Conservation (phyloP, 257 asterid species). For the Solanum pennellii region DNA sequence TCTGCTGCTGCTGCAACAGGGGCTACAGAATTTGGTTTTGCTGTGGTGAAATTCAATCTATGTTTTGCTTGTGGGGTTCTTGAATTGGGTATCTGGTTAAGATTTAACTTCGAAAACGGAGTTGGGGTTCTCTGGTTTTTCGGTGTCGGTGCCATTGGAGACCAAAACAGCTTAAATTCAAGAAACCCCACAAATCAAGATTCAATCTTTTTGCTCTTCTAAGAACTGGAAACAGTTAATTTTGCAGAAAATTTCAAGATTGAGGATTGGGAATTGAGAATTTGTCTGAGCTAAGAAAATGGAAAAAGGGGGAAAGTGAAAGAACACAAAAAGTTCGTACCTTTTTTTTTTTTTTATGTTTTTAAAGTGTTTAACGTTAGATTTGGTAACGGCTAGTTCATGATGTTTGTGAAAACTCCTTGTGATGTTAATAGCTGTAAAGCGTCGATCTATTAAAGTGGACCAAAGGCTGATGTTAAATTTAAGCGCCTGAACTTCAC, state of each 20-base stretch:
- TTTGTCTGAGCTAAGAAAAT: not conserved
- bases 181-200: not conserved
- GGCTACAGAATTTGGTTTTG: not conserved
- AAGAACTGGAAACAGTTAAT: not conserved
- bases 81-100: conserved; percentile 12
- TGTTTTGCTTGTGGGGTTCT: conserved; percentile 59
- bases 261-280: not conserved
- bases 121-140: conserved; percentile 18
- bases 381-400: not conserved
- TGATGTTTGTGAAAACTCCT: not conserved
- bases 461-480: not conserved
- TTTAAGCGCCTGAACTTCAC: not conserved
- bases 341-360: not conserved
- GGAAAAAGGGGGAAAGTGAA: not conserved
- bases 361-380: not conserved
- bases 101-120: conserved; percentile 19
- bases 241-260: not conserved
- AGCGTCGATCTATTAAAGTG: not conserved
- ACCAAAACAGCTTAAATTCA: not conserved
- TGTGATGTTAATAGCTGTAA: not conserved
- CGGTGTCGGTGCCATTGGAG: conserved; percentile 51
- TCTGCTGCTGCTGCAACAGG: conserved; percentile 22
- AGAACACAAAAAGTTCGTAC: not conserved
- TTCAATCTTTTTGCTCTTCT: not conserved
- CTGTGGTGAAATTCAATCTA: conserved; percentile 33